Conservation (phyloP, 169 alveolate species). For the Plasmodium vinckei region DNA sequence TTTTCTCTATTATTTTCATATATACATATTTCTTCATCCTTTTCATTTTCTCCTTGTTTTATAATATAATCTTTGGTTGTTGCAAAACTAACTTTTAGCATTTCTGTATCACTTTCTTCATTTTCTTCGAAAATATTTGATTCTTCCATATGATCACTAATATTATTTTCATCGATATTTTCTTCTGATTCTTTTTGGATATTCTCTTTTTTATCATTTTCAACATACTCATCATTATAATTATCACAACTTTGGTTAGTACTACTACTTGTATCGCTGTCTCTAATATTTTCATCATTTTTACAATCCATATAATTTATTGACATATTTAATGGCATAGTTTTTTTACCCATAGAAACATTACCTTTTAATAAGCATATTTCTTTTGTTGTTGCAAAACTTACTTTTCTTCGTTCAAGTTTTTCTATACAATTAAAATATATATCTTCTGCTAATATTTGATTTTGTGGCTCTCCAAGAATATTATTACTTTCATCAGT, state of each 20-base stretch:
- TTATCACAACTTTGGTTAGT: not conserved
- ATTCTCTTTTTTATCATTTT: not conserved
- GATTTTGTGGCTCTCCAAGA: not conserved
- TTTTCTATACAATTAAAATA: conserved; percentile 33
- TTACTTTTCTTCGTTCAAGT: conserved; percentile 56
- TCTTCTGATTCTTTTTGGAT: not conserved
- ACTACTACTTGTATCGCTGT: not conserved
- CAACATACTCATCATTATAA: not conserved
- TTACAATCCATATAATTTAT: conserved; percentile 11
- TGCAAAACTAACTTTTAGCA: conserved; percentile 15
- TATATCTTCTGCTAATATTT: not conserved
- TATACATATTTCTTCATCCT: too few species aligned
- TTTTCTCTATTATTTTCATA: too few species aligned
- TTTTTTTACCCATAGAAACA: conserved; percentile 35
- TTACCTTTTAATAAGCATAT: conserved; percentile 39
- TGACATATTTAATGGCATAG: conserved; percentile 44
- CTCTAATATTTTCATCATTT: not conserved
- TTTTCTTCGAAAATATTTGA: not conserved
- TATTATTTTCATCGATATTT: not conserved
- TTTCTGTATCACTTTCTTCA: not conserved
- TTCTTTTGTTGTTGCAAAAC: conserved; percentile 72
- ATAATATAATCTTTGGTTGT: not conserved
- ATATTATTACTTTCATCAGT: conserved; percentile 5
- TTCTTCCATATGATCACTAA: not conserved
- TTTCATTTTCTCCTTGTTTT: too few species aligned